These are phyloP conservation scores for Colletotrichum sojae DNA, from an alignment of 2,329 filamentous ascomycete genomes.

Conservation along the genomic window DNA sequence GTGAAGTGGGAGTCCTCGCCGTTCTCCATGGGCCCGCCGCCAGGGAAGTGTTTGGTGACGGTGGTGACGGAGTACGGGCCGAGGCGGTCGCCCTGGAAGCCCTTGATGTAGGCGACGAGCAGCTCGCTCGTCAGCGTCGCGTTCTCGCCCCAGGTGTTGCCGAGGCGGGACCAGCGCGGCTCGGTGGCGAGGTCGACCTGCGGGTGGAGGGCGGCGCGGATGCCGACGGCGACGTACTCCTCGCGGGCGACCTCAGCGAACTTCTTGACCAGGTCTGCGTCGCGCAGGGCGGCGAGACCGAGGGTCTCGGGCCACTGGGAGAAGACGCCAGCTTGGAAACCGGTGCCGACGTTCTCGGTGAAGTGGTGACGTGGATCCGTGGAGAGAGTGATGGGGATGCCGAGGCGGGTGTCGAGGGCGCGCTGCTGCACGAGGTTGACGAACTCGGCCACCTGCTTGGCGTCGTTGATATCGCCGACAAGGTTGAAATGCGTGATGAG, in stretches of 20 bases:
- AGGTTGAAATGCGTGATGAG: constrained; percentile 62
- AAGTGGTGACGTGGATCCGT: constrained; percentile 63
- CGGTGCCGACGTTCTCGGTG: constrained; percentile 58
- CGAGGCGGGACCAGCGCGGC: constrained; percentile 63
- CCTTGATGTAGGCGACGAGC: constrained; percentile 61
- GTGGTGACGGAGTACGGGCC: constrained; percentile 60
- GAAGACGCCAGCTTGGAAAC: constrained; percentile 58
- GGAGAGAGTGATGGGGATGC: constrained; percentile 64
- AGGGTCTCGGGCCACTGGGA: constrained; percentile 67
- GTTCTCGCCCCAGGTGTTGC: constrained; percentile 63
- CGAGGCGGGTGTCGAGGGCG: constrained; percentile 60
- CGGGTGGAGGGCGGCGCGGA: constrained; percentile 63
- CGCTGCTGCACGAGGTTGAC: constrained; percentile 58
- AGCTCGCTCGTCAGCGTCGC: constrained; percentile 56
- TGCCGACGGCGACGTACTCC: constrained; percentile 59
- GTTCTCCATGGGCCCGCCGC: constrained; percentile 62
- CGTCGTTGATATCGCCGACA: constrained; percentile 58
- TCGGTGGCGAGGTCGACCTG: constrained; percentile 67
- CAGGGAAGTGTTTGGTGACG: constrained; percentile 69
- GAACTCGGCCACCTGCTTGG: constrained; percentile 53
- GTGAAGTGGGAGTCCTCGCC: constrained; percentile 67
- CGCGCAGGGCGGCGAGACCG: constrained; percentile 64
- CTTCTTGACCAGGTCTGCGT: constrained; percentile 56
- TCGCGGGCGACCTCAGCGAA: constrained; percentile 65
- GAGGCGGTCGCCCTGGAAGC: constrained; percentile 61